Conservation (phyloP, 495 filamentous ascomycete species). For the Talaromyces nanjingensis region DNA sequence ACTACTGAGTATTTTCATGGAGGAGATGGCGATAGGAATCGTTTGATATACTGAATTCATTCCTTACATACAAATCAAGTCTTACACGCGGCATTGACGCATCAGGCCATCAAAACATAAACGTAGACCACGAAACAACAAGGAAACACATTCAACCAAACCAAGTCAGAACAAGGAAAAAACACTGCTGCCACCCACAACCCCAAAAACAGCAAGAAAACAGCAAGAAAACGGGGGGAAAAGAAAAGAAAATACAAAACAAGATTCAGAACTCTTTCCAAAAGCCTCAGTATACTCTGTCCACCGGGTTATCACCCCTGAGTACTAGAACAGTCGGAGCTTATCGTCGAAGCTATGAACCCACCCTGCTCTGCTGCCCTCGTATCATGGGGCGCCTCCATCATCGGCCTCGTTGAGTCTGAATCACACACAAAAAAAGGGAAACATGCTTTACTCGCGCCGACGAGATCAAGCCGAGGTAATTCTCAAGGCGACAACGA, state of each 20-base stretch:
- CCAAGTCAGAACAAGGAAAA: too few species aligned
- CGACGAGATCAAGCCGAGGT: too few species aligned
- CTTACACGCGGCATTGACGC: not conserved
- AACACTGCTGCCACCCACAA: too few species aligned
- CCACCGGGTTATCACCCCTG: constrained; percentile 1
- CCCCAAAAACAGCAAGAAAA: too few species aligned
- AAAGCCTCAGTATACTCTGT: constrained; percentile 8
- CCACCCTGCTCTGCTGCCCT: constrained; percentile 6
- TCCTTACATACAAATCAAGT: too few species aligned
- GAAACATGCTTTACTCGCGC: not conserved
- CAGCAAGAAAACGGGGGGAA: not conserved
- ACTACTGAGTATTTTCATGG: too few species aligned
- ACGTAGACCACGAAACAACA: not conserved
- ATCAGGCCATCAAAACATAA: not conserved
- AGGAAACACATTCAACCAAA: not conserved
- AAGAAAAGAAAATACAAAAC: not conserved
- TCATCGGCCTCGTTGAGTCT: not conserved
- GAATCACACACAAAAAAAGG: not conserved
- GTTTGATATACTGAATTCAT: too few species aligned
- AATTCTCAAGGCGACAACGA: too few species aligned
- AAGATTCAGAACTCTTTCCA: not conserved
- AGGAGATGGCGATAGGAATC: too few species aligned
- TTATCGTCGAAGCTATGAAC: constrained; percentile 9
- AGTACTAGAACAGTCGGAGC: constrained; percentile 8
- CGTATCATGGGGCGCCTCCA: constrained; percentile 4